Evolutionary conservation across 257 asterid genomes (phyloP), one percentile per base, ranked within the genome.

Genomic region (Linderniella brevidens): DNA sequence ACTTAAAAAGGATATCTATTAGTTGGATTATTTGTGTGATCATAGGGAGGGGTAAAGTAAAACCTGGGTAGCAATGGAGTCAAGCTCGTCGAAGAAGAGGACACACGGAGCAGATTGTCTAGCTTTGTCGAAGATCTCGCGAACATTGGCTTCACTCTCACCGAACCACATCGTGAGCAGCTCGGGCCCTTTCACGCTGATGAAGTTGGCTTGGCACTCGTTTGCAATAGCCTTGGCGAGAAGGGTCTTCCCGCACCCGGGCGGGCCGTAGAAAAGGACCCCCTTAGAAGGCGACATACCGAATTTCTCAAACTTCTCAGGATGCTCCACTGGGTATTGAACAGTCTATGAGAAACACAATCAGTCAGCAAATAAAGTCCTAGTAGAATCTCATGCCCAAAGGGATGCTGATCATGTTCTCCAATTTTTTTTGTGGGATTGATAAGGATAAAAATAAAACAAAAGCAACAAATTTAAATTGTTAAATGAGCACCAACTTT

Each of bases 121-220:
- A 40, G 86, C 86, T 63, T 77, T 77, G 61, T 73, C 81, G 39
- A 77, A 77, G 49, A 77, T 73, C 58, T 76, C 81, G 15, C 82
- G 74, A 39, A 77, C 82, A 60, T 77, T 77, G n/a, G 86, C 82
- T 50, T 77, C 86, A 67, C 86, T 76, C 64, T 76, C 86, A 48
- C 86, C 86, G 35, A 77, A 77, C 81, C 81, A 77, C 86, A 73
- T 77, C 8, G 86, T 76, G 35, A 76, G 81, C 59, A 76, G 53
- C 57, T 76, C 86, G 17, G 81, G 85, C 11, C 86, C 86, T 67
- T 76, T 76, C 13, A 75, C 51, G 49, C 83, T 68, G 17, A 76
- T 76, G 53, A 73, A 73, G 46, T 73, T 77, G n/a, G 81, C 85
- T 56, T 69, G 81, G 29, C 81, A 73, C 68, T 77, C 86, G 35